Percentiles rank a stretch among this genome's conserved stretches.
Evolutionary conservation across 2,329 filamentous ascomycete species (phyloP).

Genomic region (Neocucurbitaria cava): DNA sequence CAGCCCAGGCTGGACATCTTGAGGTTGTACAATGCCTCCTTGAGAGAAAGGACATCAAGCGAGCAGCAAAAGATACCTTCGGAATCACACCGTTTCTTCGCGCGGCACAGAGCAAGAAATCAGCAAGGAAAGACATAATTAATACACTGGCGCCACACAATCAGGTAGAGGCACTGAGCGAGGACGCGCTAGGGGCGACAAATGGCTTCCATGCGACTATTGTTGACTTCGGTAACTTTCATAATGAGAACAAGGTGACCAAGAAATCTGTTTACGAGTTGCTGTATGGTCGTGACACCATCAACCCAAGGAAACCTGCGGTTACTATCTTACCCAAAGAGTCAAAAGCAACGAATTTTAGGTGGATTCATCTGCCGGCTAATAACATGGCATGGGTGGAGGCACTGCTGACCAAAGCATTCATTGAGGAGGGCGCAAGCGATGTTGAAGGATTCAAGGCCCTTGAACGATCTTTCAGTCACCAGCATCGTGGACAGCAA

Average conservation of each 20-base stretch:
- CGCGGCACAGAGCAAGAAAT: constrained; percentile 48
- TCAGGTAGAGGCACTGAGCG: constrained; percentile 45
- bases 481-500: constrained; percentile 66
- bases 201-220: constrained; percentile 50
- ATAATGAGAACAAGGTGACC: constrained; percentile 45
- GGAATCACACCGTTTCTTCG: constrained; percentile 54
- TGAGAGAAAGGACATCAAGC: constrained; percentile 44
- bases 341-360: constrained; percentile 50
- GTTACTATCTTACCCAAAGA: constrained; percentile 49
- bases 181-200: constrained; percentile 43
- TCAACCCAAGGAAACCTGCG: constrained; percentile 44
- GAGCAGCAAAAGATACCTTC: constrained; percentile 51
- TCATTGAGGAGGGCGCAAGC: constrained; percentile 67
- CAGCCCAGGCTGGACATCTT: constrained; percentile 45
- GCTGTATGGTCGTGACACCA: constrained; percentile 41
- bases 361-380: constrained; percentile 56
- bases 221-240: constrained; percentile 49
- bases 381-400: constrained; percentile 68
- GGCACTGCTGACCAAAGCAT: constrained; percentile 68
- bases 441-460: constrained; percentile 70
- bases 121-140: constrained; percentile 49
- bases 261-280: constrained; percentile 44
- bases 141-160: constrained; percentile 52
- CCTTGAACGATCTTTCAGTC: constrained; percentile 66
- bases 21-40: constrained; percentile 48